A percentile compares a stretch with the other conserved stretches of the same genome.
Conservation (phyloP, 2,329 filamentous ascomycete species). For the Diaporthe sp. region DNA sequence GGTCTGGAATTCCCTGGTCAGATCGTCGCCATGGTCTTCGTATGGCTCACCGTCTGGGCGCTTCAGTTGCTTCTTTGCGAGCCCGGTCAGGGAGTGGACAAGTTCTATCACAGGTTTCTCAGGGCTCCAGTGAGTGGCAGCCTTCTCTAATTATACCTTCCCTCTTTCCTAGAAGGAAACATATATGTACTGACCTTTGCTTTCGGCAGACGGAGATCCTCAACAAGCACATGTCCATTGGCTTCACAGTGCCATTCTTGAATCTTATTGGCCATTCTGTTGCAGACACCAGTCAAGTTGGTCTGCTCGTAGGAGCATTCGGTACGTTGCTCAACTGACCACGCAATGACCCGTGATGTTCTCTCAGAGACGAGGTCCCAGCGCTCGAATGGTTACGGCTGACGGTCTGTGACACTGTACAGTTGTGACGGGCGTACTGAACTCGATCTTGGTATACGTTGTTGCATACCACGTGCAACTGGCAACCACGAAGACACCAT, state of each 20-base stretch:
- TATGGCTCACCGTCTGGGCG: slow-evolving; percentile 49
- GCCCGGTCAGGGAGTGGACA: slow-evolving; percentile 38
- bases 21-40: slow-evolving; percentile 58
- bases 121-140: slow-evolving; percentile 39
- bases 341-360: not conserved
- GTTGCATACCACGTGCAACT: slow-evolving; percentile 43
- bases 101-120: slow-evolving; percentile 41
- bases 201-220: slow-evolving; percentile 56
- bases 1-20: slow-evolving; percentile 57
- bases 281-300: slow-evolving; percentile 47
- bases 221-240: slow-evolving; percentile 61
- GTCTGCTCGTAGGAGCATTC: slow-evolving; percentile 55
- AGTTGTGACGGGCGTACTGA: slow-evolving; percentile 47
- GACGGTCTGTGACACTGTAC: not conserved
- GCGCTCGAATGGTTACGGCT: slow-evolving; percentile 13
- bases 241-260: slow-evolving; percentile 61
- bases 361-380: not conserved
- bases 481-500: slow-evolving; percentile 25
- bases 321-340: slow-evolving; percentile 44
- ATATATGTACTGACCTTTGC: slow-evolving; percentile 4
- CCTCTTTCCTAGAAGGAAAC: not conserved
- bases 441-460: slow-evolving; percentile 42
- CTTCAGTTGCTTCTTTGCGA: slow-evolving; percentile 35
- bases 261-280: slow-evolving; percentile 53
- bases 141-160: too few species aligned